Evolutionary conservation across 257 asterid genomes (phyloP).

Genomic region (Solanum lycopersicoides): DNA sequence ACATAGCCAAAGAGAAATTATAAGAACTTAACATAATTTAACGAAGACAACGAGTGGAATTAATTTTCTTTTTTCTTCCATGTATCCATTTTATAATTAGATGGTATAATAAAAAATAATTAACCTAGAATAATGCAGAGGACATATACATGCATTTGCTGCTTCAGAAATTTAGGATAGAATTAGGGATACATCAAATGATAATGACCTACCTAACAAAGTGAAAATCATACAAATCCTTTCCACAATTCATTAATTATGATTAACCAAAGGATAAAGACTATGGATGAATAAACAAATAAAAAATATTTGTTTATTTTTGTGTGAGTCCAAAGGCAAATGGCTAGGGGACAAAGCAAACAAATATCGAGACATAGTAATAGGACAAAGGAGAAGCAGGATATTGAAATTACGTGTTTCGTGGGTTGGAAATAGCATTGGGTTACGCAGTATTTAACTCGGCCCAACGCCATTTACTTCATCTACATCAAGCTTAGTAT

Average conservation of each 20-base stretch:
- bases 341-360: background rate
- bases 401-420: conserved; percentile 1
- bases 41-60: no score
- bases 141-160: background rate
- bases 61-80: background rate
- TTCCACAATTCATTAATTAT: background rate
- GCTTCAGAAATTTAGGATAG: background rate
- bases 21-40: background rate
- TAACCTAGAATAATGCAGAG: background rate
- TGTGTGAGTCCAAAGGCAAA: background rate
- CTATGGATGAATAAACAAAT: background rate
- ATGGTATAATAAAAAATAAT: background rate
- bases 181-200: background rate
- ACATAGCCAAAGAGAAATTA: background rate
- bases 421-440: conserved; percentile 5
- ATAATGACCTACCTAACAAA: background rate
- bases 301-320: background rate
- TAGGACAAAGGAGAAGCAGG: background rate
- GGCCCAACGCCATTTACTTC: background rate
- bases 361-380: background rate
- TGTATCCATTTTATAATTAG: background rate
- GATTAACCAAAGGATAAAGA: background rate
- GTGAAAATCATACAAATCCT: background rate
- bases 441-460: background rate
- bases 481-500: background rate